These are phyloP conservation scores for Saccharomycopsis sp. DNA, from an alignment of 805 yeast genomes.

Conservation along the genomic window DNA sequence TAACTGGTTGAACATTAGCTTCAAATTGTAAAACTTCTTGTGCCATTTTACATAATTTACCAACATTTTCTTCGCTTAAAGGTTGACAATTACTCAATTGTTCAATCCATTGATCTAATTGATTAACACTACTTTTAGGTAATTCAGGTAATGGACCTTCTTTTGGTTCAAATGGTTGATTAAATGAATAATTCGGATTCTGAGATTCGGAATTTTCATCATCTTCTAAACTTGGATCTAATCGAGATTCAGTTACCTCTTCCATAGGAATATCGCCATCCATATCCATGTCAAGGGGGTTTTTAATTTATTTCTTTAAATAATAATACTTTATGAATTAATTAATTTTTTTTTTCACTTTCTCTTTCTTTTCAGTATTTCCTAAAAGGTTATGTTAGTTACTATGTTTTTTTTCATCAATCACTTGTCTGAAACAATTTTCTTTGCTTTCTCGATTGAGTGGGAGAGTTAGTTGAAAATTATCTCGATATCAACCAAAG, in stretches of 20 bases:
- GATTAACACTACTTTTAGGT: constrained; percentile 45
- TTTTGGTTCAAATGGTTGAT: constrained; percentile 33
- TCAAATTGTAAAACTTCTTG: constrained; percentile 85
- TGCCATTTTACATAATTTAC: constrained; percentile 80
- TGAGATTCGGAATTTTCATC: constrained; percentile 27
- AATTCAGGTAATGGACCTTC: constrained; percentile 33
- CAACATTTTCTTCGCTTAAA: constrained; percentile 71
- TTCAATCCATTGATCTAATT: constrained; percentile 84
- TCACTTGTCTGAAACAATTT: too few species aligned
- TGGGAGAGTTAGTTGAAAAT: too few species aligned
- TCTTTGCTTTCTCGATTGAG: too few species aligned
- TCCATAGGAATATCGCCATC: constrained; percentile 84
- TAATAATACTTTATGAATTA: too few species aligned
- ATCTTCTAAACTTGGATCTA: constrained; percentile 29
- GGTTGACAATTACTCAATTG: constrained; percentile 75
- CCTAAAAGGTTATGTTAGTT: too few species aligned
- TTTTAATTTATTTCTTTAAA: too few species aligned
- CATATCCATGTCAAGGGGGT: constrained; percentile 55
- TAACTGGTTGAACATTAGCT: constrained; percentile 92
- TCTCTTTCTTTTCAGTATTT: too few species aligned
- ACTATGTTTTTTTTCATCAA: too few species aligned
- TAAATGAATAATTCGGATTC: constrained; percentile 32
- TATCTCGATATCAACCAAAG: too few species aligned
- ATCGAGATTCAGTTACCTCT: constrained; percentile 50
- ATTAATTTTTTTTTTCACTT: too few species aligned